These are phyloP conservation scores for Pleurotus pulmonarius DNA, from an alignment of 768 basidiomycete species.

Conservation along the genomic window DNA sequence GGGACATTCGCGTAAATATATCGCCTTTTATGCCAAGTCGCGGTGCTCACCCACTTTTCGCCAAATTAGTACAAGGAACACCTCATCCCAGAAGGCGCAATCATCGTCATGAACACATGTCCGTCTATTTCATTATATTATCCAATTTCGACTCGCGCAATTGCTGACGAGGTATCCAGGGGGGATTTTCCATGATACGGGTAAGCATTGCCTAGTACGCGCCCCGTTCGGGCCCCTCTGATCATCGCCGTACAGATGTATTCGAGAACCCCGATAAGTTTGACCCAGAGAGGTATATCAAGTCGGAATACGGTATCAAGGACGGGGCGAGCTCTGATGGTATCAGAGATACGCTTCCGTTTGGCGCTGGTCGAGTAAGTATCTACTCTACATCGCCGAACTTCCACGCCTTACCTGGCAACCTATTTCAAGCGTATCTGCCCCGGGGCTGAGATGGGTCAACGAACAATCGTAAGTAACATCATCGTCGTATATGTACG, in stretches of 20 bases:
- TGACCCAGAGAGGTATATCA: conserved; percentile 12
- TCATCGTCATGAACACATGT: not conserved
- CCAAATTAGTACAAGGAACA: not conserved
- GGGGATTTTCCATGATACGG: conserved; percentile 1
- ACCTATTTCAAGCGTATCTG: not conserved
- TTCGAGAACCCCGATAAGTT: conserved; percentile 10
- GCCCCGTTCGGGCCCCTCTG: not conserved
- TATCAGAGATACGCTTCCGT: conserved; percentile 11
- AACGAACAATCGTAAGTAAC: not conserved
- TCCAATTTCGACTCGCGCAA: not conserved
- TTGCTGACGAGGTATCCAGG: not conserved
- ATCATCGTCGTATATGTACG: too few relatives aligned
- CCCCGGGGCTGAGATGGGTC: not conserved
- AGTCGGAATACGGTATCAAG: conserved; percentile 13
- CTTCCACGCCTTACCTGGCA: too few relatives aligned
- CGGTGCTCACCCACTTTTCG: not conserved
- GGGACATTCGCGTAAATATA: not conserved
- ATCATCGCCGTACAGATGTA: not conserved
- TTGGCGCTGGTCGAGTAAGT: conserved; percentile 17
- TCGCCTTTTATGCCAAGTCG: too few relatives aligned
- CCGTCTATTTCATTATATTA: not conserved
- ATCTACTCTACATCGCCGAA: not conserved
- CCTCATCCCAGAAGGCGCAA: not conserved
- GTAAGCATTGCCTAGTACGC: not conserved
- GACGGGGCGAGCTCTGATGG: conserved; percentile 10